Evolutionary conservation across 2,329 filamentous ascomycete species (phyloP), one percentile per base, ranked within the genome.

Genomic region (Alternaria brassicicola): DNA sequence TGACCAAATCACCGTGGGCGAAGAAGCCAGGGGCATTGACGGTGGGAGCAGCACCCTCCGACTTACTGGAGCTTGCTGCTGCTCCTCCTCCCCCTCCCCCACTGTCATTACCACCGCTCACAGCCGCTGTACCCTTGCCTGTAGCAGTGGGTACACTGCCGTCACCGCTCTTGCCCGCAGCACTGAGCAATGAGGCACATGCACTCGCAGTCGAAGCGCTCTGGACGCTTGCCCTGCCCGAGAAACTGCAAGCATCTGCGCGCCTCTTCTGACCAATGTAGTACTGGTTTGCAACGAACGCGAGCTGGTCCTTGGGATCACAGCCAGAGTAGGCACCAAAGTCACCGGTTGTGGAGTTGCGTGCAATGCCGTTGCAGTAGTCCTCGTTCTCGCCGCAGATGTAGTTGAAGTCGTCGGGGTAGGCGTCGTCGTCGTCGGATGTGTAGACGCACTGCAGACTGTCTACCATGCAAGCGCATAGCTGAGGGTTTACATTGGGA

Each of bases 391-490:
- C 70, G 55, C 85, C 88, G 79, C 91, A 95, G 76, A 94, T 87
- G 76, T 81, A 88, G 75, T 82, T 81, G 78, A 98, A 98, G 64
- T 93, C 84, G 6, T 83, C 79, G 45, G 84, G 85, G 72, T 88
- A 90, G 47, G 85, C 78, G 49, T 87, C 82, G 35, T 80, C 75
- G 66, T 85, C 81, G n/a, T 91, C 66, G 41, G 83, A 79, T 43
- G 85, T 81, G 64, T 92, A 86, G 39, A 86, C 85, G 81, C 95
- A 99, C 51, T 83, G 79, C 52, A 96, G 81, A 41, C 86, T 86
- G 59, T 85, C 81, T 73, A 86, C 85, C 90, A 97, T 96, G 86
- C 95, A 99, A 52, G 83, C 78, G 84, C 95, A 99, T 49, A 97
- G 88, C 42, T 87, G 75, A 35, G 85, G 75, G 81, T 98, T 92